These are phyloP conservation scores for Solanum sejunctum DNA, from an alignment of 257 asterid genomes.

Conservation along the genomic window DNA sequence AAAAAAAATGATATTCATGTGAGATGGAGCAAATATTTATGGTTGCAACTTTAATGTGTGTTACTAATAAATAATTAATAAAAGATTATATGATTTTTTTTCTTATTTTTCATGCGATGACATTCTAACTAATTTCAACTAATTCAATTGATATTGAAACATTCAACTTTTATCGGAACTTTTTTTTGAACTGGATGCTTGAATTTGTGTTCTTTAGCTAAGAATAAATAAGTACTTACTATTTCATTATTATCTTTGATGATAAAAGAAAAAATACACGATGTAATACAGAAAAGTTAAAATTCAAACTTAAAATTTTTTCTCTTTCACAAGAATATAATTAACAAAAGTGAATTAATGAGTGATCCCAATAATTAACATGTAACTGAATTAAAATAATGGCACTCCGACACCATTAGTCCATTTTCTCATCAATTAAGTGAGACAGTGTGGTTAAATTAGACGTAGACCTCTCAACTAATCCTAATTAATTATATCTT, in stretches of 20 bases:
- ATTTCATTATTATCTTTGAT: background rate
- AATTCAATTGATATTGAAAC: accelerated
- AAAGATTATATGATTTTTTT: background rate
- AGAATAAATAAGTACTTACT: accelerated
- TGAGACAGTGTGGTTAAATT: background rate
- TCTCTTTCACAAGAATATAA: background rate
- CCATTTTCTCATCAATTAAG: conserved; percentile 2
- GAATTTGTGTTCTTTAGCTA: accelerated
- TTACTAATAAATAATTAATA: background rate
- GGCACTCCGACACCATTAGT: background rate
- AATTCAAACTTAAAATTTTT: background rate
- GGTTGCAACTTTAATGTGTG: background rate
- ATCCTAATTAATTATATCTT: background rate
- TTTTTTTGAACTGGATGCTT: accelerated
- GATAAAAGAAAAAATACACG: background rate
- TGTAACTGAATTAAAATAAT: background rate
- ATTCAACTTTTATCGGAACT: accelerated
- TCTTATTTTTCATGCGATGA: background rate
- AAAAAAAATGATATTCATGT: background rate
- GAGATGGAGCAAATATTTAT: background rate
- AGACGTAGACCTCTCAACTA: conserved; percentile 7
- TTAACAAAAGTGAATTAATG: background rate
- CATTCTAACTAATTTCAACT: accelerated
- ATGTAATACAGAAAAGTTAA: background rate
- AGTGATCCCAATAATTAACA: background rate